Evolutionary conservation across 768 basidiomycete species (phyloP), one percentile per base, ranked within the genome.

Genomic region (Mrakia blollopis): DNA sequence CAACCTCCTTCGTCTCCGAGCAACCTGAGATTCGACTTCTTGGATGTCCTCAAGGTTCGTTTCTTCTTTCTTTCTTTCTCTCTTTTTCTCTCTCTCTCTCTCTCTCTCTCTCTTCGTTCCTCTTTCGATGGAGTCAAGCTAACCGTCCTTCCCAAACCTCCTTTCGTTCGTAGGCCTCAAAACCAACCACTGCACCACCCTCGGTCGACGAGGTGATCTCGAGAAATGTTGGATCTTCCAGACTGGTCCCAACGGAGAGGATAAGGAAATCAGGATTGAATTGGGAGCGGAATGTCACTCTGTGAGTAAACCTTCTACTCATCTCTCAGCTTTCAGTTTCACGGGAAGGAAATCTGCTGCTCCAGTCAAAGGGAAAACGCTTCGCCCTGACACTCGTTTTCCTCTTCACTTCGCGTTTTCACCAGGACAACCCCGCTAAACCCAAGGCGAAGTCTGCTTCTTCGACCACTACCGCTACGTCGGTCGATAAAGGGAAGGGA

Each of bases 151-250:
- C 41, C 18, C 2, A 37, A 14, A n/a, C 67, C 30, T 37, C 32
- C 9, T 30, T 67, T 21, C 63, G 5, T 32, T 69, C 13, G 21
- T 28, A 65, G 63, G 63, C 30, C 63, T 65, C 6, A 65, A 65
- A 37, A 30, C 63, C 30, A 30, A n/a, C 63, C 63, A 65, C 63
- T 65, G 63, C 37, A 72, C 70, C 1, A 44, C 44, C 50, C 50
- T 72, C n/a, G 70, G 70, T 9, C 70, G 70, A 14, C 70, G 70
- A 35, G 70, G 70, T 16, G 70, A 72, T 21, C 39, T 52, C 50
- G 70, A 72, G 23, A 72, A 72, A 21, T 10, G 32, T 18, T 72
- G 70, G 70, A 47, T 72, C 23, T 72, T 30, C 70, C 70, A 28
- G 50, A 25, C 50, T 54, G 39, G 25, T 21, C 25, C 44, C 8